These are phyloP conservation scores for Beauveria bassiana DNA, from an alignment of 2,329 filamentous ascomycete genomes.

Conservation along the genomic window DNA sequence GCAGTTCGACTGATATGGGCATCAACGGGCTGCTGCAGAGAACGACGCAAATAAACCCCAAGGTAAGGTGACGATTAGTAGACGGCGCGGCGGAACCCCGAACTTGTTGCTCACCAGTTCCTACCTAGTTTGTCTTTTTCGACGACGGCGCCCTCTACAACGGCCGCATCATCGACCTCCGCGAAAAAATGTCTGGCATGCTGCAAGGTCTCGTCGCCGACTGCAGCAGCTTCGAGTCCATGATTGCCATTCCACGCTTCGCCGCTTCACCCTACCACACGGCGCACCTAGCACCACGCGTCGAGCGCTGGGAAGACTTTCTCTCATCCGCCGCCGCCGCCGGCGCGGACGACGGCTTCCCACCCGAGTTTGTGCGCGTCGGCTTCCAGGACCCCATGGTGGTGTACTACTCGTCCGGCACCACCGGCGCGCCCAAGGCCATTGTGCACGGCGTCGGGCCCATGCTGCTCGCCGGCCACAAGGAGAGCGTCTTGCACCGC, in stretches of 20 bases:
- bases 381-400: constrained; percentile 69
- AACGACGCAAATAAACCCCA: constrained; percentile 65
- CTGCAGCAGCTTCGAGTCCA: constrained; percentile 51
- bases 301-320: constrained; percentile 39
- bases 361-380: constrained; percentile 50
- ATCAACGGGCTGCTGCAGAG: constrained; percentile 69
- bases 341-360: background rate
- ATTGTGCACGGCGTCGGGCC: constrained; percentile 73
- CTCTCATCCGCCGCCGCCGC: constrained; percentile 18
- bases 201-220: constrained; percentile 52
- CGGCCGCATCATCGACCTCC: constrained; percentile 63
- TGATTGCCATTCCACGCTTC: constrained; percentile 63
- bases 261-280: constrained; percentile 44
- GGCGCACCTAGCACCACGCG: constrained; percentile 38
- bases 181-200: constrained; percentile 66
- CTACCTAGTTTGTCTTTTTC: constrained; percentile 62
- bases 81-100: too few relatives aligned
- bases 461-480: constrained; percentile 42
- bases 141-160: constrained; percentile 78
- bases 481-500: constrained; percentile 53
- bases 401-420: constrained; percentile 73
- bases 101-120: background rate
- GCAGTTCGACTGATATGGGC: constrained; percentile 76
- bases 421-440: constrained; percentile 76
- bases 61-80: constrained; percentile 27